A percentile compares a stretch with the other conserved stretches of the same genome.
Conservation (phyloP, 441 rosid genomes). For the Gossypium lobatum region DNA sequence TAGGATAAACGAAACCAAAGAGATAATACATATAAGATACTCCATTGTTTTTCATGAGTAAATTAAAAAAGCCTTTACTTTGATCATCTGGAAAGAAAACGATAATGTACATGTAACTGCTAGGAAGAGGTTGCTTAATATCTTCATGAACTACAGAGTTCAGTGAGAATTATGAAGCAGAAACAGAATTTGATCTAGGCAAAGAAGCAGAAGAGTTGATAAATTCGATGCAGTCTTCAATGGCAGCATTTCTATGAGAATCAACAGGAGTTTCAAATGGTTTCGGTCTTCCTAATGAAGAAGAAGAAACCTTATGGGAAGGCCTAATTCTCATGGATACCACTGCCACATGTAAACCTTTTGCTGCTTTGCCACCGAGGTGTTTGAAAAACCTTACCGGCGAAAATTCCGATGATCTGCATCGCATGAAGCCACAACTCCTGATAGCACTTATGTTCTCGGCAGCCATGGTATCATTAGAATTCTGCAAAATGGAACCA, state of each 20-base stretch:
- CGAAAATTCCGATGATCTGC: constrained; percentile 33
- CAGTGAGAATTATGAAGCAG: constrained; percentile 19
- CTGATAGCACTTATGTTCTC: constrained; percentile 24
- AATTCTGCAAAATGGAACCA: constrained; percentile 16
- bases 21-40: neutral
- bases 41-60: neutral
- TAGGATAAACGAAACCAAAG: neutral
- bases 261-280: constrained; percentile 34
- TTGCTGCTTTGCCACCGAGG: constrained; percentile 34
- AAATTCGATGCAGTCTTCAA: constrained; percentile 75
- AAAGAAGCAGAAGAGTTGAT: constrained; percentile 60
- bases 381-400: constrained; percentile 42
- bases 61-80: neutral
- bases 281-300: constrained; percentile 31
- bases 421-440: constrained; percentile 46
- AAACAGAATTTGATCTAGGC: constrained; percentile 38
- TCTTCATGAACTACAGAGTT: constrained; percentile 3
- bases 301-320: constrained; percentile 39
- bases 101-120: constrained; percentile 5
- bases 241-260: constrained; percentile 50
- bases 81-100: neutral
- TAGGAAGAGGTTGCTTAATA: neutral
- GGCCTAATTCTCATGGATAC: constrained; percentile 32
- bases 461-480: constrained; percentile 11
- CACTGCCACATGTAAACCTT: constrained; percentile 33